Evolutionary conservation across 768 basidiomycete genomes (phyloP), one percentile per base, ranked within the genome.

Genomic region (Sistotremastrum niveocremeum): DNA sequence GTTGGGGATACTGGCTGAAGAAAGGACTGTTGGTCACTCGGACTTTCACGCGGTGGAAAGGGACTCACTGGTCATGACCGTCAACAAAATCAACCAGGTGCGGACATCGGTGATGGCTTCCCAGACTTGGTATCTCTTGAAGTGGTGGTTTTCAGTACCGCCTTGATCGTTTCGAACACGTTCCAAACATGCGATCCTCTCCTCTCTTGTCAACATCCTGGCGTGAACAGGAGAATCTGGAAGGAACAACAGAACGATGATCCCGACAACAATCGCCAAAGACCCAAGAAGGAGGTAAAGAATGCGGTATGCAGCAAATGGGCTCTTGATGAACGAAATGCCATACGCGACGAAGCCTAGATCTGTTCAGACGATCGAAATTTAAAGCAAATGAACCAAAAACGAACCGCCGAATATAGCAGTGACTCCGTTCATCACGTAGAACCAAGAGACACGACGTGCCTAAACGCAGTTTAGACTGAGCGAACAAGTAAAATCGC

Each of bases 221-320:
- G 80, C 78, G 51, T 74, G 71, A 3, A 79, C 74, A 4, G 78
- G 79, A 0, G 78, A 79, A 55, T 81, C 78, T 0, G 79, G 78
- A 10, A 81, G 63, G 72, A 70, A 77, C 6, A 81, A 60, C 6
- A 81, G 56, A 3, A 81, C 74, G 39, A 63, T 60, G 29, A 74
- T 51, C 5, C 77, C 79, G 34, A 82, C 69, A 3, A 78, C 11
- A 35, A 79, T 75, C 0, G 79, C 77, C 6, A 82, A 60, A 1
- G 64, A 77, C 7, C 79, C 78, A 30, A 79, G 67, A 2, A 79
- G 62, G 36, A 79, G 49, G 53, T 77, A 81, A 4, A 81, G 64
- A 47, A 79, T 77, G 56, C 76, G 75, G 63, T 73, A 81, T 1
- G 79, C 66, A 0, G 74, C 69, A 43, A 81, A 52, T 2, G 42